Base-by-base conservation (phyloP, 176 grass and related monocot genomes). In the Rhipidocladum racemiflorum region DNA sequence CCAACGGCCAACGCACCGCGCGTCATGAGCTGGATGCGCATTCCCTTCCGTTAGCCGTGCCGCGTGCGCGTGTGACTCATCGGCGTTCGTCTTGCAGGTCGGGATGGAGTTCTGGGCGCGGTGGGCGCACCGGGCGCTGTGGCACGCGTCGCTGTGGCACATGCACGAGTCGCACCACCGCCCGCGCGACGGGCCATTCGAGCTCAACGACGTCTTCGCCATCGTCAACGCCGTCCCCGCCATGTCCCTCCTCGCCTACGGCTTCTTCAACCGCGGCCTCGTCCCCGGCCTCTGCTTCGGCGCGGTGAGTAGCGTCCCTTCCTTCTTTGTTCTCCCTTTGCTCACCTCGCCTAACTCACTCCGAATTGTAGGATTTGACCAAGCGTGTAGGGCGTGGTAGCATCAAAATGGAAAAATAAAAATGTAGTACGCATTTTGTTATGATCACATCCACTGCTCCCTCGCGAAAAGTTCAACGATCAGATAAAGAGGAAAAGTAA, bases 161-260 rank as follows among this genome's bases (percentile, higher is more conserved):
- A 95, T 98, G 96, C 96, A 95, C 92, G 80, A 90, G 79, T 98
- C 96, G 7, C 96, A 98, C 88, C 96, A 98, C 90, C 92, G 89
- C 8, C 92, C 96, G 17, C 86, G 92, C 40, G 90, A 95, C 50
- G 92, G 96, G 4, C 80, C 96, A 2, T 98, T 98, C 87, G 96
- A 98, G 90, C 92, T 98, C 85, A 98, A 98, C 90, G 96, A 98
- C 89, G 87, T 98, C 21, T 98, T 95, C 88, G 96, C 96, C 70
- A 95, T 98, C 80, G 21, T 89, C 67, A 98, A 95, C 88, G 92
- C 96, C 85, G 82, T 84, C 21, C 96, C 96, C 1, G 96, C 96
- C 87, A 91, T 98, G 66, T 72, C 79, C 23, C 90, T 98, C 82
- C 85, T 98, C 84, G 85, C 92, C 74, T 98, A 87, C 85, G 96